Base-by-base conservation (phyloP, 352 stramenopile genomes). In the Globisporangium camurandrum region DNA sequence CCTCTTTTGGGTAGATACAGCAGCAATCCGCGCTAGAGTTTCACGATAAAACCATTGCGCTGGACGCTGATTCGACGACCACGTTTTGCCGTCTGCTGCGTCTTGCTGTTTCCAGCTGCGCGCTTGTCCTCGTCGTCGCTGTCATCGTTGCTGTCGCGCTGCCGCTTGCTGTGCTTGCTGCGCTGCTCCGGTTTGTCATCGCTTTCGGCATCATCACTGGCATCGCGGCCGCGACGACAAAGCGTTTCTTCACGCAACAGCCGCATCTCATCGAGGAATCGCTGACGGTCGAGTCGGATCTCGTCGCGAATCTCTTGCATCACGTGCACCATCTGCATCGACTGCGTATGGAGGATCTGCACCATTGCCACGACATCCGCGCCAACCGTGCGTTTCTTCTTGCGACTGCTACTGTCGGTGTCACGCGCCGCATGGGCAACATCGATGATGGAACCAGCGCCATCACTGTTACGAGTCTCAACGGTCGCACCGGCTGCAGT, bases 301-400 rank as follows among this genome's bases (percentile, higher is more conserved):
- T 57, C 51, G 27, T 57, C 51, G 3, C 51, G 51, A n/a, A 57
- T 57, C 20, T 50, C 42, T 16, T 37, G 23, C 41, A 57, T 45
- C 2, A 40, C 51, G 34, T 24, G 31, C 5, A 51, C 9, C 41
- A 57, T 44, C 9, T 57, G 42, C 42, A 46, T 41, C 19, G 51
- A 57, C 41, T 57, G 51, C 10, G 28, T 46, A 6, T 49, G 28
- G 6, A 57, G 33, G 16, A 57, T 31, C 16, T 46, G 10, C 12
- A 40, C 34, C 3, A 57, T 44, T 9, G 26, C 37, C 8, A 34
- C 22, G 9, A 57, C 11, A 5, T 57, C 51, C 14, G 20, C 8
- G 9, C 33, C 27, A 10, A 42, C 14, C 17, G 24, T 44, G 6
- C 24, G 34, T 23, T 44, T 34, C 17, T 26, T 34, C 6, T 8